phyloP scores from a whole-genome alignment of 2,329 filamentous ascomycete species.

The Arthrinium phaeospermum region DNA sequence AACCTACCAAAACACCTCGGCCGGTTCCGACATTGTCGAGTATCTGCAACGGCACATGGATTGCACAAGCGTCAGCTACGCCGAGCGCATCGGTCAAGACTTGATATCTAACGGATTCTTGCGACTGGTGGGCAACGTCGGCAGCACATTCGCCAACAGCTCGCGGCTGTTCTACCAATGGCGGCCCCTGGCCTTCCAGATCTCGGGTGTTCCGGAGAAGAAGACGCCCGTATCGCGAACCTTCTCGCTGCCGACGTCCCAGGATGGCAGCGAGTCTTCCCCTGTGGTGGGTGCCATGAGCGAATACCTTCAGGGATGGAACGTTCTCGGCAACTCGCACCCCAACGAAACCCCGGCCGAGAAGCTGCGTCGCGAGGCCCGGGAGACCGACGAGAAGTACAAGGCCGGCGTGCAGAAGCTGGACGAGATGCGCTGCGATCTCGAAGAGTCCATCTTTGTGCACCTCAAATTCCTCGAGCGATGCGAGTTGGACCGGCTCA shows the following conservation, averaged over 20 bases:
- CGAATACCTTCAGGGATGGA: slow-evolving; percentile 92
- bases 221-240: slow-evolving; percentile 75
- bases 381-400: slow-evolving; percentile 92
- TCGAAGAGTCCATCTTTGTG: slow-evolving; percentile 94
- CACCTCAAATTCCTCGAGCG: slow-evolving; percentile 96
- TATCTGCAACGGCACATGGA: slow-evolving; percentile 91
- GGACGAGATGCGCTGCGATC: slow-evolving; percentile 86
- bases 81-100: slow-evolving; percentile 94
- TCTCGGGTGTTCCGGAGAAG: slow-evolving; percentile 88
- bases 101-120: slow-evolving; percentile 85
- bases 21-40: slow-evolving; percentile 91
- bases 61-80: slow-evolving; percentile 83
- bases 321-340: slow-evolving; percentile 84
- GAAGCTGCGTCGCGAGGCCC: slow-evolving; percentile 84
- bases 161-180: slow-evolving; percentile 98
- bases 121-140: slow-evolving; percentile 90
- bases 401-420: slow-evolving; percentile 85
- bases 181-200: slow-evolving; percentile 88
- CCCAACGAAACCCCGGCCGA: slow-evolving; percentile 94
- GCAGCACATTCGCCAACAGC: slow-evolving; percentile 95
- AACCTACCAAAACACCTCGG: slow-evolving; percentile 91
- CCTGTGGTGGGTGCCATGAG: slow-evolving; percentile 82
- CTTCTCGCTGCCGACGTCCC: slow-evolving; percentile 71
- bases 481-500: slow-evolving; percentile 93
- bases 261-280: slow-evolving; percentile 68